Conservation (phyloP, 805 yeast genomes). For the Phaffomyces antillensis region DNA sequence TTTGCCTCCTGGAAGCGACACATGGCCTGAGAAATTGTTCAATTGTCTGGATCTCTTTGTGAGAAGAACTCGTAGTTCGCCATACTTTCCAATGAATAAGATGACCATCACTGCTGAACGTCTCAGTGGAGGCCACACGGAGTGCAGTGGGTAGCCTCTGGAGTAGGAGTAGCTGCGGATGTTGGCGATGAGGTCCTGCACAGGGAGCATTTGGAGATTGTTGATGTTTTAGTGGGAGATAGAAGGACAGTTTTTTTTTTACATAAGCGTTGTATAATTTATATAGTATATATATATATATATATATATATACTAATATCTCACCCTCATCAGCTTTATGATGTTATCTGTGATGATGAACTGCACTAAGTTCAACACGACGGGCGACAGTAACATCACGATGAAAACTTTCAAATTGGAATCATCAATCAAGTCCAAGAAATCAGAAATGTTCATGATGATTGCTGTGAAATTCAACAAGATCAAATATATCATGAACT, state of each 20-base stretch:
- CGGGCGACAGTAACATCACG: slow-evolving; percentile 79
- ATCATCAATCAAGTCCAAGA: slow-evolving; percentile 30
- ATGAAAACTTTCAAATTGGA: slow-evolving; percentile 81
- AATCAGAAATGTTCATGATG: slow-evolving; percentile 65
- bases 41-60: slow-evolving; percentile 71
- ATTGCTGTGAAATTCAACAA: slow-evolving; percentile 34
- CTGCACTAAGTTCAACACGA: slow-evolving; percentile 67
- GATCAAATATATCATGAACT: slow-evolving; percentile 49
- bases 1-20: slow-evolving; percentile 90
- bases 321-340: slow-evolving; percentile 35
- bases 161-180: slow-evolving; percentile 12
- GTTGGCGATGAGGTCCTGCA: slow-evolving; percentile 13
- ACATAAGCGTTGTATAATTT: background rate
- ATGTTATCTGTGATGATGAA: slow-evolving; percentile 67
- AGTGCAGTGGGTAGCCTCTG: slow-evolving; percentile 21
- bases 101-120: slow-evolving; percentile 76
- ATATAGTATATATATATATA: background rate
- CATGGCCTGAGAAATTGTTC: slow-evolving; percentile 79
- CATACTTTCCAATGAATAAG: slow-evolving; percentile 62
- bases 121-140: slow-evolving; percentile 68
- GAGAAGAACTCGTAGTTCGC: slow-evolving; percentile 70
- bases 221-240: too few species aligned
- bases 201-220: background rate
- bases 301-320: background rate
- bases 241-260: too few species aligned